Conservation (phyloP, 2,329 filamentous ascomycete genomes). For the Aureobasidium sp. region DNA sequence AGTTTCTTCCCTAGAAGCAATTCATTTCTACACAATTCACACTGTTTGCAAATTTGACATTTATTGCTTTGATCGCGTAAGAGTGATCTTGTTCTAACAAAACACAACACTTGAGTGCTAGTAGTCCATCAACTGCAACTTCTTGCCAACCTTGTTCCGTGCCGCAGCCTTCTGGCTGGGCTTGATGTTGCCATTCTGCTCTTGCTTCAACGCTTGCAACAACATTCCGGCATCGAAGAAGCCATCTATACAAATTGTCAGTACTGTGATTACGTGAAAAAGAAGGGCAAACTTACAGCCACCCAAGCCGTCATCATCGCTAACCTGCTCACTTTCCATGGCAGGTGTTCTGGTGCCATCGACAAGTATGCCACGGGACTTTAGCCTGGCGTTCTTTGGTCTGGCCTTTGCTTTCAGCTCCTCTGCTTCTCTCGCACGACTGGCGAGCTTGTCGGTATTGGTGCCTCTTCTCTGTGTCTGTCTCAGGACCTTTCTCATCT, state of each 20-base stretch:
- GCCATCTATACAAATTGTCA: constrained; percentile 57
- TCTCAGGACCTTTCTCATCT: constrained; percentile 77
- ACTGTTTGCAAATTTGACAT: too few species aligned
- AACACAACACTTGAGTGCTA: constrained; percentile 28
- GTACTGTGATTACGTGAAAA: neutral
- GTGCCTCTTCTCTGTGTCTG: constrained; percentile 55
- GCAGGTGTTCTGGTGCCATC: constrained; percentile 50
- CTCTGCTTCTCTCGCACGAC: constrained; percentile 56
- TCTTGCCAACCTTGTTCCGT: constrained; percentile 66
- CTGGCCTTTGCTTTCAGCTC: constrained; percentile 47
- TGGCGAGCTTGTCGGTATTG: constrained; percentile 47
- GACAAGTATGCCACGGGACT: constrained; percentile 68
- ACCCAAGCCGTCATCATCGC: constrained; percentile 83
- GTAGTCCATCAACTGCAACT: constrained; percentile 63
- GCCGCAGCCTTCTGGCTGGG: constrained; percentile 51
- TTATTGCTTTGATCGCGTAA: too few species aligned
- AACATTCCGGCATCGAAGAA: constrained; percentile 98
- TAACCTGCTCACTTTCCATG: constrained; percentile 59
- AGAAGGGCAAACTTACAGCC: constrained; percentile 66
- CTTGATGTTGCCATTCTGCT: constrained; percentile 48
- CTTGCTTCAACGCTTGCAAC: constrained; percentile 74
- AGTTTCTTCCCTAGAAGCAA: too few species aligned
- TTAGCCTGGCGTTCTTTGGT: constrained; percentile 46
- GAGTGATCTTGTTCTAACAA: neutral
- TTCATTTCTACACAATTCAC: too few species aligned